These are phyloP conservation scores for Vigna hirtella DNA, from an alignment of 306 rosid genomes.

Conservation along the genomic window DNA sequence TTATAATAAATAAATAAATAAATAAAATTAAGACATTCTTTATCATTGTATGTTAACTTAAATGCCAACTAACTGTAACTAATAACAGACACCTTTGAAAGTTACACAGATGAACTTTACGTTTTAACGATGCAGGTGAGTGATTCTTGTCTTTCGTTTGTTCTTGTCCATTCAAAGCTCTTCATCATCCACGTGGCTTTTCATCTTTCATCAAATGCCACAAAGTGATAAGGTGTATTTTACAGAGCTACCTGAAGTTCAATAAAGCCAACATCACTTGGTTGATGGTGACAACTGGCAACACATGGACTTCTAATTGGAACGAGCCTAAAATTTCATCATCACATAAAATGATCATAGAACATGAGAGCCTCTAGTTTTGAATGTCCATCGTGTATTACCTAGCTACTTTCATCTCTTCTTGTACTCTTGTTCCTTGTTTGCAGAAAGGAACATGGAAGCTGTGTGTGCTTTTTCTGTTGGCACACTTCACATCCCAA, in stretches of 20 bases:
- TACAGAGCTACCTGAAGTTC: background rate
- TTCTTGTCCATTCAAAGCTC: conserved; percentile 23
- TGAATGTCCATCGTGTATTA: background rate
- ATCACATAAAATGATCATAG: background rate
- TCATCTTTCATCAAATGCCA: background rate
- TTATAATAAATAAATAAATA: background rate
- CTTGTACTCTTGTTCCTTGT: background rate
- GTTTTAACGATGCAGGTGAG: background rate
- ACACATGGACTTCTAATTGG: background rate
- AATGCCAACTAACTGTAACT: background rate
- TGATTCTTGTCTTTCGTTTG: background rate
- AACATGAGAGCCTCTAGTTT: conserved; percentile 38
- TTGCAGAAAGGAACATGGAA: conserved; percentile 56
- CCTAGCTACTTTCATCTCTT: background rate
- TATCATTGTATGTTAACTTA: background rate
- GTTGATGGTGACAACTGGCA: background rate
- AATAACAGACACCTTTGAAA: background rate
- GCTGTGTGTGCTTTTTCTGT: conserved; percentile 51
- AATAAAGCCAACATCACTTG: background rate
- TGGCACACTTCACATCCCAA: conserved; percentile 52
- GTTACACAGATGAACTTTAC: background rate
- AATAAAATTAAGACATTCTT: background rate
- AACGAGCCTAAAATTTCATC: conserved; percentile 33
- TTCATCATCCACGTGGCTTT: conserved; percentile 30
- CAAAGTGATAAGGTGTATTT: conserved; percentile 22